A percentile compares a stretch with the other conserved stretches of the same genome.
Evolutionary conservation across 2,329 filamentous ascomycete species (phyloP).

Genomic region (Alternaria gaisen): DNA sequence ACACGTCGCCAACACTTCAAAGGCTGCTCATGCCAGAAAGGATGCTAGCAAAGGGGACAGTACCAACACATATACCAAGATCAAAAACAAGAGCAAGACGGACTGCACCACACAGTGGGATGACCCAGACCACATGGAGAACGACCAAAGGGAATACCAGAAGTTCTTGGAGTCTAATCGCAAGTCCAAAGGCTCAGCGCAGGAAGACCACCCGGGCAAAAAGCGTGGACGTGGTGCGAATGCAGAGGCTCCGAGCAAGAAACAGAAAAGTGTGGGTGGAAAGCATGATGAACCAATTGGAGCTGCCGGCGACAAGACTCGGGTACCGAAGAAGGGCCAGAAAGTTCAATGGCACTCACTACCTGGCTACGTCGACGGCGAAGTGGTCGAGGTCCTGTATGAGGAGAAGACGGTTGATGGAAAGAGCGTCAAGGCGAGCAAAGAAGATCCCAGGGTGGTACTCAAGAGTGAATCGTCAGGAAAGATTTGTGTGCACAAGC

Average conservation of each 20-base stretch:
- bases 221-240: slow-evolving; percentile 43
- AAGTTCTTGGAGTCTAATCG: slow-evolving; percentile 39
- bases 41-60: slow-evolving; percentile 3
- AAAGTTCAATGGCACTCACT: slow-evolving; percentile 54
- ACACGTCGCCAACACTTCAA: slow-evolving; percentile 11
- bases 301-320: slow-evolving; percentile 44
- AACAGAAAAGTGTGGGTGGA: slow-evolving; percentile 41
- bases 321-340: slow-evolving; percentile 55
- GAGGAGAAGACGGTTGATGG: slow-evolving; percentile 54
- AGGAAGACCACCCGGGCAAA: slow-evolving; percentile 18
- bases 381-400: slow-evolving; percentile 55
- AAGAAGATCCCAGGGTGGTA: slow-evolving; percentile 55
- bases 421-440: slow-evolving; percentile 53
- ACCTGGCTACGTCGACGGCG: slow-evolving; percentile 53
- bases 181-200: slow-evolving; percentile 9
- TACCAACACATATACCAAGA: slow-evolving; percentile 16
- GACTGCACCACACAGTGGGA: slow-evolving; percentile 47
- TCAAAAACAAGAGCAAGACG: slow-evolving; percentile 34
- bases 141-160: slow-evolving; percentile 37
- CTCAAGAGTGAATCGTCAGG: slow-evolving; percentile 51
- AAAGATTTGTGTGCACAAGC: slow-evolving; percentile 56
- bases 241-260: slow-evolving; percentile 44
- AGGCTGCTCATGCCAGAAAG: slow-evolving; percentile 9
- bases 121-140: slow-evolving; percentile 35
- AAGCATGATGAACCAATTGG: slow-evolving; percentile 31